Conservation (phyloP, 495 filamentous ascomycete genomes). For the Xylaria acuta region DNA sequence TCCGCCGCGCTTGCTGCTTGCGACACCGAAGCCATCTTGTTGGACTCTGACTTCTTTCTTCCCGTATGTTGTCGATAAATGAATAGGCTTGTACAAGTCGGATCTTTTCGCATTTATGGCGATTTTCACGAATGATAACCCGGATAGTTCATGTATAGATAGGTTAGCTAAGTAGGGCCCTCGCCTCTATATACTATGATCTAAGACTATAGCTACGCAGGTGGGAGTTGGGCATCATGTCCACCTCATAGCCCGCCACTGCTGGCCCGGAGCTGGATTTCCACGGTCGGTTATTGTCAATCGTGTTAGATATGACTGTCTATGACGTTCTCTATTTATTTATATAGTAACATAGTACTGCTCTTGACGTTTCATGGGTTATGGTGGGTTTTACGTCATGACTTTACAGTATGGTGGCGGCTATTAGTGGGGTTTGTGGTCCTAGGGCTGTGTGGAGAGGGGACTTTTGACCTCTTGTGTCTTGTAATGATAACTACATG, state of each 20-base stretch:
- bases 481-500: too few species aligned
- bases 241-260: background rate
- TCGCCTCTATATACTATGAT: background rate
- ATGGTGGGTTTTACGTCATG: background rate
- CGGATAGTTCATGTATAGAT: background rate
- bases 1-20: conserved; percentile 71
- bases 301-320: background rate
- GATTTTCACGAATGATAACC: background rate
- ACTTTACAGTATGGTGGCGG: background rate
- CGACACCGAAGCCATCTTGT: conserved; percentile 29
- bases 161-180: too few species aligned
- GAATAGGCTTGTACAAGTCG: background rate
- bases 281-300: background rate
- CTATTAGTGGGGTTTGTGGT: background rate
- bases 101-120: background rate
- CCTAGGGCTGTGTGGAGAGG: background rate
- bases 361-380: background rate
- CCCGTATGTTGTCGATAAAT: background rate
- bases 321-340: conserved; percentile 1
- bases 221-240: background rate
- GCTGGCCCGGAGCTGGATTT: background rate
- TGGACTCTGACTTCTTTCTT: background rate
- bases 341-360: background rate
- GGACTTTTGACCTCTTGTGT: too few species aligned
- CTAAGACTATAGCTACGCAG: background rate